Conservation (phyloP, 1,284 basidiomycete species). For the Mycena citricolor region DNA sequence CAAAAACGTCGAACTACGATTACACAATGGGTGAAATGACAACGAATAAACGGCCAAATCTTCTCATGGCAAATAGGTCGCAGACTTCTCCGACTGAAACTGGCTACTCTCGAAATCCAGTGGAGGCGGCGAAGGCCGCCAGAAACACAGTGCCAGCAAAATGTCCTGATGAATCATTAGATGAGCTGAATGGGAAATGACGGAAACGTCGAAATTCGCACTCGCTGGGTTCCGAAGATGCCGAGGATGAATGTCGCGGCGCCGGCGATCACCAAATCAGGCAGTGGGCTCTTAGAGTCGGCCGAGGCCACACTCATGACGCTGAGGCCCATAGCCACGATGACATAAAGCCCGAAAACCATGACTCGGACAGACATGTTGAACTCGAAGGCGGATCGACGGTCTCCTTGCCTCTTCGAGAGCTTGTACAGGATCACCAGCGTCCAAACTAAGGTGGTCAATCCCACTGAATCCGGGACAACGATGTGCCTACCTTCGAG, state of each 20-base stretch:
- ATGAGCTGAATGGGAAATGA: not conserved
- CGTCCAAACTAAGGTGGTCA: conserved; percentile 36
- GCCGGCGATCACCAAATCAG: conserved; percentile 46
- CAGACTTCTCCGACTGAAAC: too few relatives aligned
- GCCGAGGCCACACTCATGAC: conserved; percentile 44
- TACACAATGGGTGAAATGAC: too few relatives aligned
- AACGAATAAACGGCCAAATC: too few relatives aligned
- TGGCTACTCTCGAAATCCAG: conserved; percentile 5
- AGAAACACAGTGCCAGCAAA: conserved; percentile 39
- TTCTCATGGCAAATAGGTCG: too few relatives aligned
- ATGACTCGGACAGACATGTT: conserved; percentile 44
- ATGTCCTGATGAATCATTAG: conserved; percentile 36
- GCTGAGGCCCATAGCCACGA: conserved; percentile 43
- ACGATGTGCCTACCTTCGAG: conserved; percentile 30
- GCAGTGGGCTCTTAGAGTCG: conserved; percentile 41
- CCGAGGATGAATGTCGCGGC: conserved; percentile 42
- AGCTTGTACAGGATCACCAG: conserved; percentile 38
- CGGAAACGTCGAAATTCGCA: conserved; percentile 20
- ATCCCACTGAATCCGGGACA: conserved; percentile 13
- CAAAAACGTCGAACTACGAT: too few relatives aligned
- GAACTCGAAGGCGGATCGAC: conserved; percentile 37
- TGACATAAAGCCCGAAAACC: conserved; percentile 42
- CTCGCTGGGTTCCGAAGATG: conserved; percentile 46
- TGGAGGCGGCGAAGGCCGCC: conserved; percentile 25
- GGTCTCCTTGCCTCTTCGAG: conserved; percentile 25